A percentile compares a stretch with the other conserved stretches of the same genome.
Conservation (phyloP, 257 asterid genomes). For the Solanum lignicaule region DNA sequence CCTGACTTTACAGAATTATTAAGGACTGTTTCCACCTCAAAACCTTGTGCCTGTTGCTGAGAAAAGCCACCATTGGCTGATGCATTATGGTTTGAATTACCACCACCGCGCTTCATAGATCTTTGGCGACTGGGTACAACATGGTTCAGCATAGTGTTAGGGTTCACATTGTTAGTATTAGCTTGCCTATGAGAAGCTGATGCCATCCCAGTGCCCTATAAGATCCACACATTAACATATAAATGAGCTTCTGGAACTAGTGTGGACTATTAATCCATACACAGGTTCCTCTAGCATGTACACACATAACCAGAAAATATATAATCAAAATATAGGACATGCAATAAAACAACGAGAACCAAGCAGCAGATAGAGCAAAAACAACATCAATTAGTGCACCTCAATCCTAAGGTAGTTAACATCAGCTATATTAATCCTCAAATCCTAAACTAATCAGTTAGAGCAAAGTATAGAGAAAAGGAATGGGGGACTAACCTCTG, state of each 20-base stretch:
- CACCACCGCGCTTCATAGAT: conserved; percentile 41
- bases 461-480: conserved; percentile 5
- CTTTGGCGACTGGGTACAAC: conserved; percentile 33
- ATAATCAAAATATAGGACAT: not conserved
- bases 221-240: not conserved
- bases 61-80: conserved; percentile 27
- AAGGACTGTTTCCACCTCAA: conserved; percentile 14
- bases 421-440: not conserved
- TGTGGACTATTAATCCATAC: not conserved
- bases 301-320: not conserved
- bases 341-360: not conserved
- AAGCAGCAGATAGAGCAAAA: not conserved
- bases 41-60: conserved; percentile 28
- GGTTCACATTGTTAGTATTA: conserved; percentile 7
- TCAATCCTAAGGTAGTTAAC: not conserved
- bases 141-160: conserved; percentile 32
- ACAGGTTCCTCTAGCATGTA: not conserved
- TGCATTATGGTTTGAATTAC: conserved; percentile 19
- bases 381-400: not conserved
- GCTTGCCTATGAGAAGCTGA: conserved; percentile 39
- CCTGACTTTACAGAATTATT: conserved; percentile 24
- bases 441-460: not conserved
- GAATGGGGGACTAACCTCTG: conserved; percentile 34
- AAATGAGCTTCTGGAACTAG: not conserved
- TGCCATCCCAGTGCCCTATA: conserved; percentile 22